These are phyloP conservation scores for Aspergillus heteromorphus DNA, from an alignment of 495 filamentous ascomycete species.

Conservation along the genomic window DNA sequence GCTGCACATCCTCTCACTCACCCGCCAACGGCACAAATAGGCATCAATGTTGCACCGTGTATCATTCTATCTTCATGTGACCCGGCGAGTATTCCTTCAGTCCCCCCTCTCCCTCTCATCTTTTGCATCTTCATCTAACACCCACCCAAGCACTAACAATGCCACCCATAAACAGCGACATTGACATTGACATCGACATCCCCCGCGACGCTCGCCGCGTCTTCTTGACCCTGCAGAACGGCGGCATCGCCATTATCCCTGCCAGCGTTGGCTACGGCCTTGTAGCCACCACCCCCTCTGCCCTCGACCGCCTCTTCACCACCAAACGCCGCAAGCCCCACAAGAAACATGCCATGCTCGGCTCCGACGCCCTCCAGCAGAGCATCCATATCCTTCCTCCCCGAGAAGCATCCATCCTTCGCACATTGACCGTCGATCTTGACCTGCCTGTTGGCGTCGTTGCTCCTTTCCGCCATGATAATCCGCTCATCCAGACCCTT, in stretches of 20 bases:
- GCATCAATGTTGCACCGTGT: too few species aligned
- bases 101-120: background rate
- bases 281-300: conserved; percentile 10
- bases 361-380: conserved; percentile 17
- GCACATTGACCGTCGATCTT: conserved; percentile 14
- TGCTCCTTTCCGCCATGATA: conserved; percentile 14
- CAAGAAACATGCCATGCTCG: conserved; percentile 24
- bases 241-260: conserved; percentile 23
- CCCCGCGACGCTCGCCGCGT: conserved; percentile 16
- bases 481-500: conserved; percentile 14
- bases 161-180: too few species aligned
- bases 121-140: background rate
- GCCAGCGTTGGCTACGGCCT: conserved; percentile 23
- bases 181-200: too few species aligned
- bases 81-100: too few species aligned
- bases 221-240: conserved; percentile 18
- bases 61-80: too few species aligned
- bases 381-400: conserved; percentile 13
- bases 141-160: too few species aligned
- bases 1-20: too few species aligned
- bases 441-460: conserved; percentile 21
- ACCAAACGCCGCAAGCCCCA: conserved; percentile 17
- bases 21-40: too few species aligned
- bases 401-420: conserved; percentile 11
- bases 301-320: conserved; percentile 14